Evolutionary conservation across 148 eudicot genomes (phyloP), one percentile per base, ranked within the genome.

Genomic region (Fagopyrum homotropicum): DNA sequence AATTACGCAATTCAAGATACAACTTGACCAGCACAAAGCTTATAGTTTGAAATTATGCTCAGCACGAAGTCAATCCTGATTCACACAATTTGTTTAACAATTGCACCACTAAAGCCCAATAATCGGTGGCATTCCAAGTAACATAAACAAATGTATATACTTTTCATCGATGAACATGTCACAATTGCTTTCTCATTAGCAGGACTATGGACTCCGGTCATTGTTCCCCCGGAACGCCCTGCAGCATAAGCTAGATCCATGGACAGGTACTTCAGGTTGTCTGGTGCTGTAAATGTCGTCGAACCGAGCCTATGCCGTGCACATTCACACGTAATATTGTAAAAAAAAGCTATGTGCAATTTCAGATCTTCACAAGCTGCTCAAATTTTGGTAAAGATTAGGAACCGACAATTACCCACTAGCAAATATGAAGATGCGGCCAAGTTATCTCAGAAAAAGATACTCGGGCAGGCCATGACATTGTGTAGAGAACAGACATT

Each of bases 351-450:
- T n/a, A n/a, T n/a, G n/a, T n/a, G n/a, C n/a, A n/a, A n/a, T n/a
- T n/a, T n/a, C n/a, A n/a, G n/a, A n/a, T n/a, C n/a, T n/a, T n/a
- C n/a, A n/a, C n/a, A 19, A 45, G 16, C 8, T 45, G 11, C 10
- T 59, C 68, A 61, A 61, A 1, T 0, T 29, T 40, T 61, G 68
- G 12, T 17, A 47, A 3, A 1, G 0, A 11, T 35, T 1, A 45
- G 46, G 48, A 15, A 40, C 10, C 8, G 72, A 68, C 9, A 46
- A 40, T 46, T 72, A 49, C 51, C n/a, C 46, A 95, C 99, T 96
- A 92, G 99, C 98, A 92, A 79, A 92, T 97, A 83, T 96, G 98
- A 57, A 96, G 99, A 50, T 98, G 97, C 48, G 99, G 99, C 99
- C 99, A 96, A 59, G 99, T 89, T 64, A 90, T 83, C 83, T 96